Conservation (phyloP, 140 eudicot genomes). For the Oenanthe javanica region DNA sequence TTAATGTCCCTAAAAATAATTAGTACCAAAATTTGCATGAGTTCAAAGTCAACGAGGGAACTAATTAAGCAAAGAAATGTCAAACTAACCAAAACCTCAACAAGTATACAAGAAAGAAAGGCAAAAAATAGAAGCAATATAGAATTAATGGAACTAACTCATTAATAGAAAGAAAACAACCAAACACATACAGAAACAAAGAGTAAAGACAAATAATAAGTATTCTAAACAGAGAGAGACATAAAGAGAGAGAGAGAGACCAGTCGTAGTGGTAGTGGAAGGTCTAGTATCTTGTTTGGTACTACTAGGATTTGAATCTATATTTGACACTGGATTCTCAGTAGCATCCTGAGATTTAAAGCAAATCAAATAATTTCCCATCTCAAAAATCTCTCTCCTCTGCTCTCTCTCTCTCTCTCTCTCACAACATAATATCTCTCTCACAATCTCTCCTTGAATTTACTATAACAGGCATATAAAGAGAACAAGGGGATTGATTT, state of each 20-base stretch:
- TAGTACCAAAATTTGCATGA: not conserved
- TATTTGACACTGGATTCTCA: not conserved
- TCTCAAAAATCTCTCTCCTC: not conserved
- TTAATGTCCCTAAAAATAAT: conserved; percentile 33
- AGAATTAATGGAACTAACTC: no score
- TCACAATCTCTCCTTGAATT: no score
- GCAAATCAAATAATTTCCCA: not conserved
- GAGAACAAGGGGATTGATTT: not conserved
- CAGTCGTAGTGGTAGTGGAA: not conserved
- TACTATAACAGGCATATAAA: no score
- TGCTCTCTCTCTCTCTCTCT: not conserved
- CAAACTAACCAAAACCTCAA: no score
- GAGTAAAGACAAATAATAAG: not conserved
- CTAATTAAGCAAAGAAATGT: not conserved
- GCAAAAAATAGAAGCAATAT: no score
- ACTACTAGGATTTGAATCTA: not conserved
- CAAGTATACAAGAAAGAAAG: no score
- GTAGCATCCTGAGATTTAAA: not conserved
- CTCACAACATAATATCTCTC: no score
- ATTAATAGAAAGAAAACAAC: no score
- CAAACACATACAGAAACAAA: not conserved
- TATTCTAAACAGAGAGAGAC: no score
- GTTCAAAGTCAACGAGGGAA: not conserved
- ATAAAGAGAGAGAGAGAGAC: not conserved
- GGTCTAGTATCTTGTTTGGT: not conserved